Conservation (phyloP, 2,329 filamentous ascomycete species). For the Thielaviopsis punctulata region DNA sequence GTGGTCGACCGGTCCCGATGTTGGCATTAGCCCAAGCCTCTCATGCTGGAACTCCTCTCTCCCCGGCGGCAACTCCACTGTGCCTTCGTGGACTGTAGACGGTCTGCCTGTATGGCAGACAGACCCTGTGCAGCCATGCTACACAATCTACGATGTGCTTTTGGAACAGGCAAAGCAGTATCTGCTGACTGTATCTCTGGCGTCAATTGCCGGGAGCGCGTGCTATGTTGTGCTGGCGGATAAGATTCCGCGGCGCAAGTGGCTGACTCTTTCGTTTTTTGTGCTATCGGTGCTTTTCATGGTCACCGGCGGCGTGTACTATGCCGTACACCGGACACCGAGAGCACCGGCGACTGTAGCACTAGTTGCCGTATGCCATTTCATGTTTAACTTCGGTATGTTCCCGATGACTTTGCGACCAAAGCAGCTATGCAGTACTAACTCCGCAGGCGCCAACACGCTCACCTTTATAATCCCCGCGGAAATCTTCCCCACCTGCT, state of each 20-base stretch:
- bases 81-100: slow-evolving; percentile 23
- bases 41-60: slow-evolving; percentile 31
- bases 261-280: slow-evolving; percentile 33
- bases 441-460: slow-evolving; percentile 34
- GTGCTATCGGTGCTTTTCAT: slow-evolving; percentile 29
- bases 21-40: slow-evolving; percentile 22
- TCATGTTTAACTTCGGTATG: slow-evolving; percentile 37
- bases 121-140: slow-evolving; percentile 29
- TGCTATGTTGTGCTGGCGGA: slow-evolving; percentile 32
- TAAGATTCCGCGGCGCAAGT: slow-evolving; percentile 29
- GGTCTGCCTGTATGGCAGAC: slow-evolving; percentile 33
- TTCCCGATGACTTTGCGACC: not conserved
- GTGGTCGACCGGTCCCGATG: slow-evolving; percentile 23
- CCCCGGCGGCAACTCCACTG: slow-evolving; percentile 25
- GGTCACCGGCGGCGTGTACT: slow-evolving; percentile 33
- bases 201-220: slow-evolving; percentile 31
- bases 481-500: slow-evolving; percentile 47
- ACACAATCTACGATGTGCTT: slow-evolving; percentile 34
- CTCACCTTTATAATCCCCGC: slow-evolving; percentile 47
- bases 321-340: slow-evolving; percentile 25
- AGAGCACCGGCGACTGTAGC: slow-evolving; percentile 30
- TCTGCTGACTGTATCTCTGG: slow-evolving; percentile 32
- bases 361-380: slow-evolving; percentile 34
- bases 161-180: slow-evolving; percentile 36
- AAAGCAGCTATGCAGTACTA: slow-evolving; percentile 2